Conservation (phyloP, 164 flowering plant species). For the Platanus orientalis region DNA sequence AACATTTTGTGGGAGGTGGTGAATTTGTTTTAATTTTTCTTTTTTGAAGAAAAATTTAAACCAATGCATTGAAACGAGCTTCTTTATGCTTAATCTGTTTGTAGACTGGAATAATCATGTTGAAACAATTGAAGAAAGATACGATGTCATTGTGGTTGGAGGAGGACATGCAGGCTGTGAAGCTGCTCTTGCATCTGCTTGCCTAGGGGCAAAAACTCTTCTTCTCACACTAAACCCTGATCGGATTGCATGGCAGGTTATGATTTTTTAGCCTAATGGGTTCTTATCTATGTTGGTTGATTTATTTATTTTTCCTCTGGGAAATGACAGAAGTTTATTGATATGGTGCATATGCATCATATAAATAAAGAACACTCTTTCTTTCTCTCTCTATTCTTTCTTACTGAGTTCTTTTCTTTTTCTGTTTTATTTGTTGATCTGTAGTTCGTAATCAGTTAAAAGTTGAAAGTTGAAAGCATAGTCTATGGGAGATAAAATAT, state of each 20-base stretch:
- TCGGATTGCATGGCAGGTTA: slow-evolving; percentile 98
- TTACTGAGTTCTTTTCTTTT: too few species aligned
- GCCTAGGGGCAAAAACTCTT: slow-evolving; percentile 92
- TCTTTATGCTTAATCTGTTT: slow-evolving; percentile 6
- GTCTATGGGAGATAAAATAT: too few species aligned
- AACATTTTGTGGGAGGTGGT: not conserved
- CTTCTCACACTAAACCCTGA: slow-evolving; percentile 91
- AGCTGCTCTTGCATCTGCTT: slow-evolving; percentile 96
- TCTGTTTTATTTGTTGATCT: too few species aligned
- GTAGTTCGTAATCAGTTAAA: too few species aligned
- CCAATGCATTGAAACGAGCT: not conserved
- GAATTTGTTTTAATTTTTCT: not conserved
- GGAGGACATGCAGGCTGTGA: slow-evolving; percentile 99
- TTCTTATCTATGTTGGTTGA: not conserved
- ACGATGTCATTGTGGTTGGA: slow-evolving; percentile 94
- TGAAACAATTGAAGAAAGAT: slow-evolving; percentile 52
- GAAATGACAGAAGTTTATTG: not conserved
- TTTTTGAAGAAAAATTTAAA: not conserved
- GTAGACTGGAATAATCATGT: slow-evolving; percentile 25
- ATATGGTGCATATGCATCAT: not conserved
- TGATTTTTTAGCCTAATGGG: not conserved
- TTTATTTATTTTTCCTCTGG: not conserved
- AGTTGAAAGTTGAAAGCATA: too few species aligned
- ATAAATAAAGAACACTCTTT: too few species aligned
- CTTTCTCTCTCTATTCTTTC: too few species aligned